Percentiles rank a stretch among this genome's conserved stretches.
Evolutionary conservation across 2,329 filamentous ascomycete genomes (phyloP).

Genomic region (Aspergillus awamori): DNA sequence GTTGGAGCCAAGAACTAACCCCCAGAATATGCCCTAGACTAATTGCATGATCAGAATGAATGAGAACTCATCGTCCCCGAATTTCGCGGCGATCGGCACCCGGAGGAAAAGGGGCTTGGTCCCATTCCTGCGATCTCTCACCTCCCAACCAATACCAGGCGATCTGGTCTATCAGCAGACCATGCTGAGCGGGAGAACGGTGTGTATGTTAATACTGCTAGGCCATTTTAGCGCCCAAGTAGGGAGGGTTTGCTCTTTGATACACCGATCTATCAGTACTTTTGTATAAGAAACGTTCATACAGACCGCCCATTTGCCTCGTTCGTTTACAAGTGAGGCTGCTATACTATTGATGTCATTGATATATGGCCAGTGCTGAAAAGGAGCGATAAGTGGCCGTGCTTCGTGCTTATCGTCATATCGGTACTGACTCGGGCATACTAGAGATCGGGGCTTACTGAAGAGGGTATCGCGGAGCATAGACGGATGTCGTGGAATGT

Average conservation of each 20-base stretch:
- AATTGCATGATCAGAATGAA: constrained; percentile 8
- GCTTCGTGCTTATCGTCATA: constrained; percentile 9
- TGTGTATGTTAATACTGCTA: constrained; percentile 2
- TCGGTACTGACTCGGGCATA: constrained; percentile 2
- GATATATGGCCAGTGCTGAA: constrained; percentile 9
- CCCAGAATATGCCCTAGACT: constrained; percentile 2
- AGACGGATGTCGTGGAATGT: background rate
- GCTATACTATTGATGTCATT: constrained; percentile 8
- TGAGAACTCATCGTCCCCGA: background rate
- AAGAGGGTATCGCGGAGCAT: background rate
- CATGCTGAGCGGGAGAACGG: background rate
- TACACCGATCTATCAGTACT: background rate
- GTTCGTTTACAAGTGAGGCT: constrained; percentile 3
- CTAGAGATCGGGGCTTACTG: constrained; percentile 5
- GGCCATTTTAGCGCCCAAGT: background rate
- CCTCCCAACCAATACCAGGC: background rate
- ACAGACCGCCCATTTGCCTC: constrained; percentile 10
- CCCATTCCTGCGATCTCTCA: background rate
- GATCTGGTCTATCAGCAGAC: background rate
- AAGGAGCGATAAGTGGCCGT: constrained; percentile 9
- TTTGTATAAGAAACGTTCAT: background rate
- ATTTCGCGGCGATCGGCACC: constrained; percentile 10
- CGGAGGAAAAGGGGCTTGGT: constrained; percentile 4
- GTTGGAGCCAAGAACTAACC: constrained; percentile 30
- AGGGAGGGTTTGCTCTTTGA: background rate